phyloP scores from a whole-genome alignment of 2,329 filamentous ascomycete species.

The Xylaria sp. region DNA sequence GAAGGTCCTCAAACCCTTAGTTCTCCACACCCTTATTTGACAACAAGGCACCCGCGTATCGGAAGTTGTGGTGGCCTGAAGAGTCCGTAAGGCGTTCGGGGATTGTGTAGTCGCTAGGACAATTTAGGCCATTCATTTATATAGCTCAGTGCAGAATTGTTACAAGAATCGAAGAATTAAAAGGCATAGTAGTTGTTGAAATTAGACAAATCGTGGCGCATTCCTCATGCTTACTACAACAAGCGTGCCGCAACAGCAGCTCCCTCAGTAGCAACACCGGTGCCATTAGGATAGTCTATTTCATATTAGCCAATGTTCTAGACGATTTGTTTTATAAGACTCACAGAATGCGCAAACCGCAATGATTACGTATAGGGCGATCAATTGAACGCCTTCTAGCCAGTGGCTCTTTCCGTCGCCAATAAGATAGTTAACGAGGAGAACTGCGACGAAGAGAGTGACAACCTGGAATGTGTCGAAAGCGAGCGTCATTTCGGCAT shows the following conservation, averaged over 20 bases:
- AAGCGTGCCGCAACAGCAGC: not conserved
- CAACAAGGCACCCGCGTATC: not conserved
- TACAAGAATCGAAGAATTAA: slow-evolving; percentile 9
- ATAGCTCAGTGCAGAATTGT: slow-evolving; percentile 2
- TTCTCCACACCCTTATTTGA: not conserved
- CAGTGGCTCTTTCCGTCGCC: slow-evolving; percentile 84
- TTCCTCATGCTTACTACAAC: not conserved
- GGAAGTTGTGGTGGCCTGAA: not conserved
- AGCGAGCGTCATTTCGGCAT: slow-evolving; percentile 77
- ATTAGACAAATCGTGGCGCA: not conserved
- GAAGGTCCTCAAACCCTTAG: not conserved
- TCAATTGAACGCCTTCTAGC: slow-evolving; percentile 76
- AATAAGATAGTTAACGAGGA: slow-evolving; percentile 87
- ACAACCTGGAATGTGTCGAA: slow-evolving; percentile 92
- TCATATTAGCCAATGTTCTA: slow-evolving; percentile 2
- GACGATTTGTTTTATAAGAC: slow-evolving; percentile 36
- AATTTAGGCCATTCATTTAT: slow-evolving; percentile 1
- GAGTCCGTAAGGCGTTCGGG: not conserved
- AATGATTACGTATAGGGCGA: slow-evolving; percentile 81
- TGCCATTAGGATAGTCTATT: slow-evolving; percentile 30
- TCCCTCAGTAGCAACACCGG: slow-evolving; percentile 4
- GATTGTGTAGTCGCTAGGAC: not conserved
- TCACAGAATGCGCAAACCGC: slow-evolving; percentile 69
- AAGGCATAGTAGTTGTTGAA: not conserved
- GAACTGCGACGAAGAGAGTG: slow-evolving; percentile 80